Conservation (phyloP, 805 yeast genomes). For the Wickerhamiella australiensis region DNA sequence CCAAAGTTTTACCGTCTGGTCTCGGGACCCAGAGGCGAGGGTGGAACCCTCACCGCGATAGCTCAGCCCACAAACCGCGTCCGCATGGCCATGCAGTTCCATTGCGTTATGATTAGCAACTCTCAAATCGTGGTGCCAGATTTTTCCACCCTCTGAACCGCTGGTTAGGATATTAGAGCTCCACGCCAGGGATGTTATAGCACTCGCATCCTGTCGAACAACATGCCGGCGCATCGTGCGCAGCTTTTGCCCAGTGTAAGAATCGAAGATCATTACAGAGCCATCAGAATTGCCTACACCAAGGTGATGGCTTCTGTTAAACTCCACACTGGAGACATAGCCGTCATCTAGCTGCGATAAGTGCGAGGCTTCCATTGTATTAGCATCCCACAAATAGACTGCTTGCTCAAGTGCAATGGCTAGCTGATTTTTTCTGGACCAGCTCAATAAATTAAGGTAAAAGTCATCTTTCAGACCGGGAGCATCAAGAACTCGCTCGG, state of each 20-base stretch:
- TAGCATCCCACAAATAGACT: conserved; percentile 88
- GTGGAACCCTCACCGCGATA: conserved; percentile 78
- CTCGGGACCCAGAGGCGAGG: conserved; percentile 88
- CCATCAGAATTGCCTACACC: conserved; percentile 81
- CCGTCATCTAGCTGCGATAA: conserved; percentile 33
- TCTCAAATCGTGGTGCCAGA: conserved; percentile 84
- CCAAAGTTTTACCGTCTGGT: conserved; percentile 87
- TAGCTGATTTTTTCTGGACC: conserved; percentile 72
- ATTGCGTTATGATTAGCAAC: conserved; percentile 61
- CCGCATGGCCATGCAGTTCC: conserved; percentile 54
- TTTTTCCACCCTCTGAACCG: conserved; percentile 79
- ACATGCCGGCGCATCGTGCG: conserved; percentile 69
- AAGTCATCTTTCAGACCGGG: conserved; percentile 92
- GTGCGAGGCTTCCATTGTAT: conserved; percentile 60
- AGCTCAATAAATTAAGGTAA: conserved; percentile 70
- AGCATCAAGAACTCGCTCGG: conserved; percentile 89
- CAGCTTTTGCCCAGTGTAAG: conserved; percentile 57
- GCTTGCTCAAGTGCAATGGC: conserved; percentile 80
- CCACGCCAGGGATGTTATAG: conserved; percentile 74
- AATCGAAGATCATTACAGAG: conserved; percentile 83
- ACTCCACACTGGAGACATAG: conserved; percentile 57
- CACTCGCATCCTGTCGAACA: conserved; percentile 23
- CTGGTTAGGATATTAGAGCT: conserved; percentile 63
- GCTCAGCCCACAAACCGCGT: conserved; percentile 85
- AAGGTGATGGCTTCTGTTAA: conserved; percentile 88